phyloP scores from a whole-genome alignment of 345 rosid genomes.

The Gossypium herbaceum region DNA sequence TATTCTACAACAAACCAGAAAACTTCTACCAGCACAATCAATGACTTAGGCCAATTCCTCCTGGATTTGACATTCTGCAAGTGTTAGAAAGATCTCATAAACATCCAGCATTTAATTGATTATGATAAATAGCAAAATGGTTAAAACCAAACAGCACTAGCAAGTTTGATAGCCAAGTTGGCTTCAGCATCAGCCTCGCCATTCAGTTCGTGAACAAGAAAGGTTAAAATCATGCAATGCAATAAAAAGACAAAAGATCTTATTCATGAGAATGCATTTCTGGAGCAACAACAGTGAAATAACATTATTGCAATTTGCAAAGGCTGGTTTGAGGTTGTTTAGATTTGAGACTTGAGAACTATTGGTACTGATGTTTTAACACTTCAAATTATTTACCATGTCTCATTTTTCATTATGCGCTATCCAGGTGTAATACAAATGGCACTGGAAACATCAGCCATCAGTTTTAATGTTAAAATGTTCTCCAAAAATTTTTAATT shows the following conservation, averaged over 20 bases:
- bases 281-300: not conserved
- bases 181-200: conserved; percentile 84
- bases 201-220: conserved; percentile 33
- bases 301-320: not conserved
- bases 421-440: not conserved
- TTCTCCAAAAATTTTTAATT: too few species aligned
- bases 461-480: not conserved
- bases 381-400: not conserved
- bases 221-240: conserved; percentile 16
- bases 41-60: too few species aligned
- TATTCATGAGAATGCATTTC: not conserved
- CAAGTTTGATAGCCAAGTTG: conserved; percentile 57
- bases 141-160: conserved; percentile 45
- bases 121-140: not conserved
- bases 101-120: too few species aligned
- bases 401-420: not conserved
- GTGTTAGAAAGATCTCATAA: conserved; percentile 5
- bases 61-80: not conserved
- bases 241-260: not conserved
- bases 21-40: too few species aligned
- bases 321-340: not conserved
- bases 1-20: too few species aligned
- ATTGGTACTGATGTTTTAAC: too few species aligned
- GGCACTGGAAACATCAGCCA: not conserved
- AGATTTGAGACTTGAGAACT: not conserved